These are phyloP conservation scores for Rhodotorula toruloides DNA, from an alignment of 768 basidiomycete species.

Conservation along the genomic window DNA sequence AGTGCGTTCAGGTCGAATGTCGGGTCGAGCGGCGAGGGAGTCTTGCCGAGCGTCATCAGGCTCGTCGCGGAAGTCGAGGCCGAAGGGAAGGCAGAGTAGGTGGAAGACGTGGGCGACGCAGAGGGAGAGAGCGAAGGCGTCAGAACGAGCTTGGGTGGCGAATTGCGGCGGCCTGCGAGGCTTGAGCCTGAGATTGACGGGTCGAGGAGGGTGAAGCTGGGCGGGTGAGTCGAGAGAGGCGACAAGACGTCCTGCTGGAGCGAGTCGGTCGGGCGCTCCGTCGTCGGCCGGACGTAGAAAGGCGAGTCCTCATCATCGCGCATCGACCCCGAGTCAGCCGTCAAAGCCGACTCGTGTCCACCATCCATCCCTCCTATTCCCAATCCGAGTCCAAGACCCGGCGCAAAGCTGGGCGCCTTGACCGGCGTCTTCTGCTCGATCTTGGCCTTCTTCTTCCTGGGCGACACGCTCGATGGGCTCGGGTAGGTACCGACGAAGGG, in stretches of 20 bases:
- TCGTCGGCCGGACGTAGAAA: neutral
- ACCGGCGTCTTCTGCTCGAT: neutral
- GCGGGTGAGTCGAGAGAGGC: neutral
- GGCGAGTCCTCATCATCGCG: neutral
- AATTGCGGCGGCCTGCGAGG: neutral
- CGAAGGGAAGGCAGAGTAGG: neutral
- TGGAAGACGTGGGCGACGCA: neutral
- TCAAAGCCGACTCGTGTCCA: neutral
- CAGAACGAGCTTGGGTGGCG: slow-evolving; percentile 10
- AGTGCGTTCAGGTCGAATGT: slow-evolving; percentile 28
- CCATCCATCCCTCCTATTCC: neutral
- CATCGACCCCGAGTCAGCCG: neutral
- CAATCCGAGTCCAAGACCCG: slow-evolving; percentile 7
- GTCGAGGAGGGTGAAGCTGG: slow-evolving; percentile 13
- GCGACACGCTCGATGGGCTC: neutral
- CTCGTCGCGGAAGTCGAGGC: neutral
- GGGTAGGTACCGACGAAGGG: slow-evolving; percentile 27
- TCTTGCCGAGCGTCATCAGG: neutral
- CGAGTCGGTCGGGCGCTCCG: neutral
- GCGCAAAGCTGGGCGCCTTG: neutral
- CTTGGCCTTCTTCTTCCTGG: slow-evolving; percentile 31
- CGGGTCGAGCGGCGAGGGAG: slow-evolving; percentile 22
- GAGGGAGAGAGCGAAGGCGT: slow-evolving; percentile 26
- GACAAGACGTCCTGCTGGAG: neutral
- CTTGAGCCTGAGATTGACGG: neutral